Percentiles rank a stretch among this genome's conserved stretches.
These are phyloP conservation scores for Opeltia flavorubescens DNA, from an alignment of 495 filamentous ascomycete genomes.

Conservation along the genomic window DNA sequence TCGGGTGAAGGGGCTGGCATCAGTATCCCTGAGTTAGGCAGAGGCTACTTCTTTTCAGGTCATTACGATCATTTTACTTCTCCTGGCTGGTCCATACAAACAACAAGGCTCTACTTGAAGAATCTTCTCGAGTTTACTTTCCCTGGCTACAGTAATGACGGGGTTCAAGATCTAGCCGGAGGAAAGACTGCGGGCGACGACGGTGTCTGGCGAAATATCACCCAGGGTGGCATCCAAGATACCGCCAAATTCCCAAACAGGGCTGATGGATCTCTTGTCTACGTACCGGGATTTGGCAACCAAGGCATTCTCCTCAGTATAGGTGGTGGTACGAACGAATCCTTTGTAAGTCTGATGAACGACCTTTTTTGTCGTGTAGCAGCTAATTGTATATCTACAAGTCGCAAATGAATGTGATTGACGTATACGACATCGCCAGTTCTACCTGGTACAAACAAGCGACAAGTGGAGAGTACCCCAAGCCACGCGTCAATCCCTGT, in stretches of 20 bases:
- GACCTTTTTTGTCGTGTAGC: not conserved
- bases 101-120: constrained; percentile 52
- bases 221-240: constrained; percentile 50
- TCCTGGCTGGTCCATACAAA: constrained; percentile 48
- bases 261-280: constrained; percentile 55
- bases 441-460: constrained; percentile 67
- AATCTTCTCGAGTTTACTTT: constrained; percentile 62
- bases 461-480: constrained; percentile 46
- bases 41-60: constrained; percentile 65
- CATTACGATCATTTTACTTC: constrained; percentile 57
- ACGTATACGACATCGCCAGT: constrained; percentile 64
- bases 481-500: constrained; percentile 59
- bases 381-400: constrained; percentile 13
- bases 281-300: constrained; percentile 58
- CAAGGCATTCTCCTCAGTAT: constrained; percentile 57
- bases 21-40: constrained; percentile 48
- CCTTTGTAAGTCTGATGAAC: constrained; percentile 29
- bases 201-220: constrained; percentile 56
- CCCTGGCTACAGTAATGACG: constrained; percentile 46
- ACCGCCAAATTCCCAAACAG: constrained; percentile 50
- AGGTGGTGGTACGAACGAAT: constrained; percentile 48
- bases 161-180: constrained; percentile 33
- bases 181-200: constrained; percentile 35
- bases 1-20: constrained; percentile 58
- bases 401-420: constrained; percentile 57